Percentiles rank a stretch among this genome's conserved stretches.
phyloP scores from a whole-genome alignment of 768 basidiomycete species.

The Phlegmacium glaucopus region DNA sequence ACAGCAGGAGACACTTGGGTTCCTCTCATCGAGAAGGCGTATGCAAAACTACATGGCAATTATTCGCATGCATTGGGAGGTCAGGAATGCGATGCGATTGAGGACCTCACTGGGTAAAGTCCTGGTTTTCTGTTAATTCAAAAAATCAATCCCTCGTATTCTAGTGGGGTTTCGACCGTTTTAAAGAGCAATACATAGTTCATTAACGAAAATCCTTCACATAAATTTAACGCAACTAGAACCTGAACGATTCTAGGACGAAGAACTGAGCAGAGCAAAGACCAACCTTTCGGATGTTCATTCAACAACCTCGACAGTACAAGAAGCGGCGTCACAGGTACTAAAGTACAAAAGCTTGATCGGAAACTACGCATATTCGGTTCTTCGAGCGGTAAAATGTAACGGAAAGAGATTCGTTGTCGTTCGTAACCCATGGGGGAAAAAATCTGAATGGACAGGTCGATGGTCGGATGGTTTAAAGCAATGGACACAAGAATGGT shows the following conservation, averaged over 20 bases:
- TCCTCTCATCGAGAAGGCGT: slow-evolving; percentile 58
- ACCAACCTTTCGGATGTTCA: slow-evolving; percentile 51
- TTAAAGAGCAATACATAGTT: slow-evolving; percentile 40
- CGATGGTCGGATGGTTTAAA: slow-evolving; percentile 50
- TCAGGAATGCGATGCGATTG: slow-evolving; percentile 44
- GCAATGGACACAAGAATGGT: slow-evolving; percentile 49
- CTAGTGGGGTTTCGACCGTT: slow-evolving; percentile 43
- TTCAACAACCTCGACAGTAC: slow-evolving; percentile 34
- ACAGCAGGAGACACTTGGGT: slow-evolving; percentile 53
- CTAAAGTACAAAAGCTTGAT: slow-evolving; percentile 35
- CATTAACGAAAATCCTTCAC: too few species aligned
- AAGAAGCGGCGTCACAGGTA: slow-evolving; percentile 24
- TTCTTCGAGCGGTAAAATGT: too few species aligned
- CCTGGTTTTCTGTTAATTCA: background rate
- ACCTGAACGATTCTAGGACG: slow-evolving; percentile 47
- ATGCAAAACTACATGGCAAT: slow-evolving; percentile 51
- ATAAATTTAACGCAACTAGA: slow-evolving; percentile 32
- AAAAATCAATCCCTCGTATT: background rate
- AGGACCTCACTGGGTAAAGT: slow-evolving; percentile 53
- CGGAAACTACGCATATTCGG: too few species aligned
- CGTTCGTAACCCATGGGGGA: too few species aligned
- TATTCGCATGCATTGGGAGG: slow-evolving; percentile 34
- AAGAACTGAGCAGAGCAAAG: slow-evolving; percentile 49
- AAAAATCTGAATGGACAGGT: too few species aligned
- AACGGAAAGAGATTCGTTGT: too few species aligned